Evolutionary conservation across 192 early-diverging fungal genomes (phyloP).

Genomic region (Pilobolus umbonatus): DNA sequence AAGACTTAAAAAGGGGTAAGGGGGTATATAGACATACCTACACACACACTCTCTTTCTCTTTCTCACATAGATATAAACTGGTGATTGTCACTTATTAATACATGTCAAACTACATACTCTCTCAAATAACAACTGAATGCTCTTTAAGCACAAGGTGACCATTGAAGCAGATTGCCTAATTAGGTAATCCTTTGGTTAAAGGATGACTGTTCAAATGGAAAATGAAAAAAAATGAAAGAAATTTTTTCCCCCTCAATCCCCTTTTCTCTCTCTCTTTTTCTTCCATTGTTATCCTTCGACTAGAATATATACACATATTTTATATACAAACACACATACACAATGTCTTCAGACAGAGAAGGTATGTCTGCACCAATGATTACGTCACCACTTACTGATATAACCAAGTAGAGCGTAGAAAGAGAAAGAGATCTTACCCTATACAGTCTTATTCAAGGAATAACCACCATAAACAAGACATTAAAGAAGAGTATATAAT

Average conservation of each 20-base stretch:
- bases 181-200: too few relatives aligned
- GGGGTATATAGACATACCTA: too few relatives aligned
- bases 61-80: too few relatives aligned
- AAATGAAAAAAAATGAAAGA: background rate
- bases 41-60: too few relatives aligned
- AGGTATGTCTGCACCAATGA: background rate
- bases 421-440: background rate
- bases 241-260: background rate
- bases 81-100: too few relatives aligned
- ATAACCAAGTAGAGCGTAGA: background rate
- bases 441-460: background rate
- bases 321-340: background rate
- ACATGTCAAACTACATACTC: too few relatives aligned
- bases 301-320: background rate
- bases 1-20: too few relatives aligned
- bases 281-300: background rate
- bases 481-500: background rate
- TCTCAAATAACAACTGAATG: too few relatives aligned
- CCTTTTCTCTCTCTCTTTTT: background rate
- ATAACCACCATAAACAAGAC: background rate
- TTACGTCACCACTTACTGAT: background rate
- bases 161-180: too few relatives aligned
- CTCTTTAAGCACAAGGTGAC: too few relatives aligned
- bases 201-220: too few relatives aligned
- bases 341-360: slow-evolving; percentile 14